Base-by-base conservation (phyloP, 352 stramenopile genomes). In the Phytophthora agathidicida region DNA sequence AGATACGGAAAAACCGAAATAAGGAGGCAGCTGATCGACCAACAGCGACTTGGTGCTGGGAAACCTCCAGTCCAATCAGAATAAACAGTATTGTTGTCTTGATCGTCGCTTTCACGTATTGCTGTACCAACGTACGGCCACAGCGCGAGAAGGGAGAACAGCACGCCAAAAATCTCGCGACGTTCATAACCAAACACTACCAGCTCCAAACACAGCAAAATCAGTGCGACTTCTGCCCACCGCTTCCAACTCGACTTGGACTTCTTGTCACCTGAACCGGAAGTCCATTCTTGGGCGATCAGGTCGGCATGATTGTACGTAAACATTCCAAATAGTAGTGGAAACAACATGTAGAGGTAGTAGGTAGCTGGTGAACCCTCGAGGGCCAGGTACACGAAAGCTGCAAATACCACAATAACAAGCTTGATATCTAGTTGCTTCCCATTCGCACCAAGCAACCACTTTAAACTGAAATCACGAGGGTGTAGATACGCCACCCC, bases 1-100 rank as follows among this genome's bases (percentile, higher is more conserved):
- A 93, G 50, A 38, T 86, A 88, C 32, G 86, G 85, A 50, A 93
- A 95, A 7, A 91, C 49, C 0, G 79, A 80, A 33, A 95, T 72
- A 24, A 80, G 43, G 8, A 85, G n/a, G 27, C 78, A 93, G 36
- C 65, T 72, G n/a, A 60, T 41, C 1, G 65, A 59, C 86, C 86
- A 94, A 30, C 35, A 56, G 13, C 49, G 60, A 54, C 43, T 68
- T 4, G 65, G 60, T 16, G 38, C 46, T 16, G 43, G 42, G 5
- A 64, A 63, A 2, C 14, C 16, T 23, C 27, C 42, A 43, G 24
- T 54, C 23, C 23, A 37, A 28, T 13, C 39, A 36, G n/a, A 46
- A 22, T n/a, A 27, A 46, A 1, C 6, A 17, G 10, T 0, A 9
- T 4, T 11, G 37, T 13, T 43, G 9, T 16, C 51, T 28, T 57